Percentiles rank a stretch among this genome's conserved stretches.
These are phyloP conservation scores for Sesbania bispinosa DNA, from an alignment of 306 rosid genomes.

Conservation along the genomic window DNA sequence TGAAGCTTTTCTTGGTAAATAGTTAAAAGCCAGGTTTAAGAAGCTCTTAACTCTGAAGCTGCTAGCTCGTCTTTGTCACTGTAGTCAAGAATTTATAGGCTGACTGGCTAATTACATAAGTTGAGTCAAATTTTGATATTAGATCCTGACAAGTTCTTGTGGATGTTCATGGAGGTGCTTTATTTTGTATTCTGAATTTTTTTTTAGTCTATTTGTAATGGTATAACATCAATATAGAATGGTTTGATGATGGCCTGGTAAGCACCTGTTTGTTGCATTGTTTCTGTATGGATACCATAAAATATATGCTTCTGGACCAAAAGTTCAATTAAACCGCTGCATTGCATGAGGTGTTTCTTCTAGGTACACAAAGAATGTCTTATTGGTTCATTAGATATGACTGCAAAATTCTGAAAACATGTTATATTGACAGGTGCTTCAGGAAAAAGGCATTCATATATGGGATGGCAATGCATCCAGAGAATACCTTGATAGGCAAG, in stretches of 20 bases:
- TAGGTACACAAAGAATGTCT: slow-evolving; percentile 5
- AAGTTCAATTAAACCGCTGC: neutral
- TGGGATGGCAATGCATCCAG: slow-evolving; percentile 99
- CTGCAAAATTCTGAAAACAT: slow-evolving; percentile 20
- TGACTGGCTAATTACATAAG: neutral
- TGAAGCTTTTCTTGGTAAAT: slow-evolving; percentile 7
- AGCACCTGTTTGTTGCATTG: slow-evolving; percentile 7
- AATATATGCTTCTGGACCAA: neutral
- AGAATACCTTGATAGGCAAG: slow-evolving; percentile 93
- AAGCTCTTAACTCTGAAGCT: neutral
- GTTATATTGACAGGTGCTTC: slow-evolving; percentile 65
- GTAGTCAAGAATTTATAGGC: neutral
- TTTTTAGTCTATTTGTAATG: neutral
- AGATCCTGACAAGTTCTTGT: neutral
- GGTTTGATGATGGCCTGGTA: slow-evolving; percentile 9
- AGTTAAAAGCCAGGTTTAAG: neutral
- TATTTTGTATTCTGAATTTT: neutral
- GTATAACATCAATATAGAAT: neutral
- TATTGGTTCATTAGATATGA: slow-evolving; percentile 4
- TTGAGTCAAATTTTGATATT: neutral
- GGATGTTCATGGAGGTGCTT: slow-evolving; percentile 6
- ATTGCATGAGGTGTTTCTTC: neutral
- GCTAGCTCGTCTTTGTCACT: neutral
- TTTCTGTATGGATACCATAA: neutral
- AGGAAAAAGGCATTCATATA: slow-evolving; percentile 80